Percentiles rank a stretch among this genome's conserved stretches.
Conservation (phyloP, 2,329 filamentous ascomycete species). For the Cordyceps tenuipes region DNA sequence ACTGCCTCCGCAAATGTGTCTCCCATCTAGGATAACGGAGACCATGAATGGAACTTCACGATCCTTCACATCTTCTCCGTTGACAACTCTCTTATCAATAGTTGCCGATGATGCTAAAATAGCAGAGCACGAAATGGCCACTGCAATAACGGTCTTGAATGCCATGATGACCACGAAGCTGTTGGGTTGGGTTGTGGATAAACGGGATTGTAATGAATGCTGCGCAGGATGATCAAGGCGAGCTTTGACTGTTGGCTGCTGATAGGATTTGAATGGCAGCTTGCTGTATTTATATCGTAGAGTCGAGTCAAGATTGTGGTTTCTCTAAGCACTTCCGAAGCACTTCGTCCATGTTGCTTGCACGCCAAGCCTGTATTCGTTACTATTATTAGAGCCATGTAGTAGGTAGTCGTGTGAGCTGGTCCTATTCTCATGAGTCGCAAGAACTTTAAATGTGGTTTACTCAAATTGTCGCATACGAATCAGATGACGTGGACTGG, state of each 20-base stretch:
- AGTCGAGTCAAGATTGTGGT: neutral
- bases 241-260: neutral
- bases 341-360: neutral
- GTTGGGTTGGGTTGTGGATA: neutral
- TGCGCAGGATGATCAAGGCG: neutral
- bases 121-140: neutral
- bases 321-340: neutral
- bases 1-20: neutral
- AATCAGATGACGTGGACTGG: no score
- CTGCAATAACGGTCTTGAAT: neutral
- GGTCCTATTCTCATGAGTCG: no score
- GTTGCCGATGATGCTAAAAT: neutral
- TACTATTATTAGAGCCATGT: no score
- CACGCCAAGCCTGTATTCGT: no score
- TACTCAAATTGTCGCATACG: no score
- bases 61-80: neutral
- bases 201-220: neutral
- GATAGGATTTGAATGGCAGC: neutral
- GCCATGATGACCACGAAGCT: neutral
- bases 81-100: neutral
- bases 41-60: neutral
- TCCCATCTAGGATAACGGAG: neutral
- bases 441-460: no score
- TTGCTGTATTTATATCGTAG: neutral
- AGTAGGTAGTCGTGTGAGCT: no score